phyloP scores from a whole-genome alignment of 345 rosid genomes.

The Eucalyptus regnans region DNA sequence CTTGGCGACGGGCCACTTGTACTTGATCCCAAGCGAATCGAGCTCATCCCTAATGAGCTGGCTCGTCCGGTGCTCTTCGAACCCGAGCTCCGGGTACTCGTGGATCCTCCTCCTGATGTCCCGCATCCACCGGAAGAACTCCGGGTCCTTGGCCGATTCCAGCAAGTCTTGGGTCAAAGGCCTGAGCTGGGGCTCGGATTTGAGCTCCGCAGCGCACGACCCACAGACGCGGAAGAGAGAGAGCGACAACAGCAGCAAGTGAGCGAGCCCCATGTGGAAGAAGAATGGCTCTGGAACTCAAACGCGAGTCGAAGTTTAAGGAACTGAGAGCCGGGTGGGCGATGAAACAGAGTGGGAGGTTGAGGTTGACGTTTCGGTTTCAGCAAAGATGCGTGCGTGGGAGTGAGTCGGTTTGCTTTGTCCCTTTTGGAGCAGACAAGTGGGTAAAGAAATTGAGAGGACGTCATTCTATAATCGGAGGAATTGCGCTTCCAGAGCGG shows the following conservation, averaged over 20 bases:
- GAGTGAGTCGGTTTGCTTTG: background rate
- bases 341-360: background rate
- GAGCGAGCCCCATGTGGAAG: background rate
- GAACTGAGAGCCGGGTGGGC: background rate
- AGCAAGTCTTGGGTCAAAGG: constrained; percentile 22
- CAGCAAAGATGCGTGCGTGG: background rate
- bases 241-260: background rate
- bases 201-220: background rate
- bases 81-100: constrained; percentile 57
- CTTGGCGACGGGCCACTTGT: constrained; percentile 58
- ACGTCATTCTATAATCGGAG: background rate
- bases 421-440: background rate
- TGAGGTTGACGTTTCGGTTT: background rate
- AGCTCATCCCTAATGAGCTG: constrained; percentile 44
- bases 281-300: background rate
- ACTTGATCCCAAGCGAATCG: constrained; percentile 40
- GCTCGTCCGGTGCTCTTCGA: constrained; percentile 54
- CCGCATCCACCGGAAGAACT: constrained; percentile 53
- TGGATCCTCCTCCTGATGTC: constrained; percentile 49
- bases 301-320: background rate
- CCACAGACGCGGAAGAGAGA: background rate
- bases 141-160: constrained; percentile 35
- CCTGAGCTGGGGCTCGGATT: background rate
- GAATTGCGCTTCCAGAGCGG: background rate
- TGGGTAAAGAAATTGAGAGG: background rate